Base-by-base conservation (phyloP, 148 eudicot species). In the Chenopodium suecicum region DNA sequence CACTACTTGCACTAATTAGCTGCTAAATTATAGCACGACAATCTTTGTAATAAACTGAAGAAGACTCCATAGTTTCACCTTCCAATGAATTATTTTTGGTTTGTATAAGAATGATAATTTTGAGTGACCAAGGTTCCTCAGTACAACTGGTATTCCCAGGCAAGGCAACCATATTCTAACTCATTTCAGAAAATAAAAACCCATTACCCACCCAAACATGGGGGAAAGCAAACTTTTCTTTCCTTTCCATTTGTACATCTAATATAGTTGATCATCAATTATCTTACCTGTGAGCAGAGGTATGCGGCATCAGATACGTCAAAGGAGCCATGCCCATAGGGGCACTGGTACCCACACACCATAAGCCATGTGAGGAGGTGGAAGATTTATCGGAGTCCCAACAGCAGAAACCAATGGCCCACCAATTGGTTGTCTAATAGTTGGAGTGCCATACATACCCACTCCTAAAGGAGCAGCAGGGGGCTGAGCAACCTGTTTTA, bases 391-490 rank as follows among this genome's bases (percentile, higher is more conserved):
- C 4, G 88, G 88, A 47, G 88, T 86, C 13, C 88, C 88, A 27
- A 88, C 84, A 0, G 90, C 93, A 60, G 92, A 84, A 74, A 85
- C 92, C 47, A 85, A 75, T 4, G 92, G 86, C 69, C 89, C 86
- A 68, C 88, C 89, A 34, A 91, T 78, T 22, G 97, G 93, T 72
- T 93, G 97, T 50, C 97, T 94, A 10, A 91, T 88, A 22, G 90
- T 82, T 11, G 97, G 88, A 41, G 90, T 79, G 34, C 89, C 90
- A 70, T 90, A 91, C 31, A 90, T 76, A 73, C 78, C 84, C 11
- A 84, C 85, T 31, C 83, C 86, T 3, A 87, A 37, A 54, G 88
- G 75, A 17, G 73, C 77, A 41, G 76, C 62, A n/a, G 87, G 44
- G 2, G 79, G 83, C 75, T 88, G 92, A 50, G 85, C 83, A 31